These are phyloP conservation scores for Tricholoma flavovirens DNA, from an alignment of 768 basidiomycete genomes.

Conservation along the genomic window DNA sequence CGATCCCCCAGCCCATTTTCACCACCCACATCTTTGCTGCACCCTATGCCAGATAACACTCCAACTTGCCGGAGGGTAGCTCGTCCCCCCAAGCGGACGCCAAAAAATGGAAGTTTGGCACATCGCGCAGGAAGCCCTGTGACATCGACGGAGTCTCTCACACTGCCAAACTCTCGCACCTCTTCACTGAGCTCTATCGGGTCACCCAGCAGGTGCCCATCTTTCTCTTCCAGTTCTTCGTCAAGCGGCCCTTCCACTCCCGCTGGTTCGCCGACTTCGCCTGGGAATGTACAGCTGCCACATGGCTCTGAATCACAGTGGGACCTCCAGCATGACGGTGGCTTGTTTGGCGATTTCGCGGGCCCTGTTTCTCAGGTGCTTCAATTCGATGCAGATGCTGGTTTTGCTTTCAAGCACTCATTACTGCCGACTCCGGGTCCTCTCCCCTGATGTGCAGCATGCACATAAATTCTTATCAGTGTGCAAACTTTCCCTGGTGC, in stretches of 20 bases:
- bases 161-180: neutral
- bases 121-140: neutral
- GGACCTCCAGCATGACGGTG: neutral
- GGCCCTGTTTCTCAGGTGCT: neutral
- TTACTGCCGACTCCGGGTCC: neutral
- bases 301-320: neutral
- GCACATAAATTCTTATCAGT: too few relatives aligned
- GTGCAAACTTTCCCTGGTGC: too few relatives aligned
- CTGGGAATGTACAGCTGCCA: neutral
- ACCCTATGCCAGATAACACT: neutral
- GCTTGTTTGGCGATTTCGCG: neutral
- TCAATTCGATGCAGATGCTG: too few relatives aligned
- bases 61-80: constrained; percentile 2
- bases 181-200: constrained; percentile 5
- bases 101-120: neutral
- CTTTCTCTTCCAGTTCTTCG: constrained; percentile 6
- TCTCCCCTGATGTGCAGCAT: too few relatives aligned
- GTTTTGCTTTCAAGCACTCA: too few relatives aligned
- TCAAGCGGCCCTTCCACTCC: constrained; percentile 8
- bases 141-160: constrained; percentile 1
- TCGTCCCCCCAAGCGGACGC: constrained; percentile 4
- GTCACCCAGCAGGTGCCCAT: neutral
- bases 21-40: neutral
- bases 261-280: neutral
- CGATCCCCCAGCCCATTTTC: constrained; percentile 1